A percentile compares a stretch with the other conserved stretches of the same genome.
phyloP scores from a whole-genome alignment of 345 rosid species.

The Rhodamnia argentea region DNA sequence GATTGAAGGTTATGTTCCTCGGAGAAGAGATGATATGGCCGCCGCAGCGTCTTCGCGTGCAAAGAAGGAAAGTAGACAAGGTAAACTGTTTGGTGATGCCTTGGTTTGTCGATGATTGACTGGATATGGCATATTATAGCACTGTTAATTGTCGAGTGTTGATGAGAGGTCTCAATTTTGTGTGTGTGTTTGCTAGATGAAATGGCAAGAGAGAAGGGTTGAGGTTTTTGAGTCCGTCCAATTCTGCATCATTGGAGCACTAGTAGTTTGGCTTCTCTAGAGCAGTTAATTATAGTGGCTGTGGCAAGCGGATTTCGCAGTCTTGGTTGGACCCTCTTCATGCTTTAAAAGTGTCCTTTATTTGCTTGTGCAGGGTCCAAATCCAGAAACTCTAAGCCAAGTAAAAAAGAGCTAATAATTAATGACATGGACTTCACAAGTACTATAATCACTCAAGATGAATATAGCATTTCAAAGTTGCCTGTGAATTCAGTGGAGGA shows the following conservation, averaged over 20 bases:
- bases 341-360: background rate
- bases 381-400: conserved; percentile 14
- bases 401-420: conserved; percentile 14
- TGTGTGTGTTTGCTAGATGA: background rate
- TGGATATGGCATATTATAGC: background rate
- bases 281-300: background rate
- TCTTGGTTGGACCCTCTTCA: background rate
- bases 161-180: background rate
- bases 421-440: conserved; percentile 53
- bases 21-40: conserved; percentile 3
- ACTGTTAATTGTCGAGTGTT: background rate
- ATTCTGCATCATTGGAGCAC: background rate
- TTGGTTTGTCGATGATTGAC: background rate
- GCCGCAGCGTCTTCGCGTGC: background rate
- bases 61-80: conserved; percentile 12
- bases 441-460: conserved; percentile 45
- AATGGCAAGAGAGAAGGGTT: background rate
- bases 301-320: background rate
- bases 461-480: conserved; percentile 43
- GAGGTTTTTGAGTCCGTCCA: background rate
- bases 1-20: conserved; percentile 85
- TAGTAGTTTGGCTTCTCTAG: background rate
- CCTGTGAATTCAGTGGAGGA: conserved; percentile 18
- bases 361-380: conserved; percentile 33
- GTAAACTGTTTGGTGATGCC: conserved; percentile 6